Base-by-base conservation (phyloP, 2,329 filamentous ascomycete genomes). In the Aureobasidium sp. region DNA sequence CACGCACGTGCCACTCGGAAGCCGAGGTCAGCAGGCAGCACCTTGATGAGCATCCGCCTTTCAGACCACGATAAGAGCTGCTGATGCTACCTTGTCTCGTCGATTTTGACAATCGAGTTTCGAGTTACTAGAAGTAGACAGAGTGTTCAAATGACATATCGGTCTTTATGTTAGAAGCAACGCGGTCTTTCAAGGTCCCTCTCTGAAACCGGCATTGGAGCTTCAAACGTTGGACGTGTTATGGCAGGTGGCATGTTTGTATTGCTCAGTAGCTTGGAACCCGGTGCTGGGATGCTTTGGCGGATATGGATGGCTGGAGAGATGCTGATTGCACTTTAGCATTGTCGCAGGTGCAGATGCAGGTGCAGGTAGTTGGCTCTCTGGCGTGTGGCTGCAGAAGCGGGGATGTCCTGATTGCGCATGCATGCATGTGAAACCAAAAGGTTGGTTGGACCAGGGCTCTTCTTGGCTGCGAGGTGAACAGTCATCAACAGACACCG, bases 361-460 rank as follows among this genome's bases (percentile, higher is more conserved):
- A 10, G 19, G 27, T 45, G 25, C 51, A 43, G 5, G 11, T 19
- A n/a, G 40, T n/a, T 57, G 40, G 6, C 27, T 35, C 17, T 15
- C 25, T 43, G 37, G 51, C 53, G 40, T 54, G 50, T 45, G 53
- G 53, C 53, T 57, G 53, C 53, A 57, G 53, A 54, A 45, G 53
- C 53, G 53, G 53, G 53, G 53, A 45, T 45, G 53, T 45, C 38
- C 53, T 57, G 53, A 57, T 57, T 57, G 53, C 53, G 40, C 53
- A 57, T 54, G 49, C 46, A 35, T 35, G 51, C 53, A 57, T 57
- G 53, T 57, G 53, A 57, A 45, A 45, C 23, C 53, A 33, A 9
- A 31, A 35, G 11, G n/a, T 45, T 35, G 53, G 40, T 45, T 54
- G 51, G 51, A 54, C 17, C 15, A 31, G 35, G 27, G 11, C 5